These are phyloP conservation scores for Diaporthe ampelina DNA, from an alignment of 2,329 filamentous ascomycete genomes.

Conservation along the genomic window DNA sequence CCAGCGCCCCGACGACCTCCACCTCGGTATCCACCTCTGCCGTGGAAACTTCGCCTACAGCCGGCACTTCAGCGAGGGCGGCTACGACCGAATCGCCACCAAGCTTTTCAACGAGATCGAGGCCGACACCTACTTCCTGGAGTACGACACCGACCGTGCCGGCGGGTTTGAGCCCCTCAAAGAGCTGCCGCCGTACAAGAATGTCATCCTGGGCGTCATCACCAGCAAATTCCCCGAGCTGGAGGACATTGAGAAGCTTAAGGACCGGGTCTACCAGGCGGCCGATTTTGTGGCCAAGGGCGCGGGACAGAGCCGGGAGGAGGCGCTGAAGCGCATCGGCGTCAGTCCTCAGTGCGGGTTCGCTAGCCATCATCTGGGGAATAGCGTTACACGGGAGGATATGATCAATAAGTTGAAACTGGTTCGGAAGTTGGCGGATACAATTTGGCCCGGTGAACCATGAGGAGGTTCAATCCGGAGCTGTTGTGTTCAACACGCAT, in stretches of 20 bases:
- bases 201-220: conserved; percentile 72
- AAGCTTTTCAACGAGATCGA: conserved; percentile 70
- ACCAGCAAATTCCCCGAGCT: conserved; percentile 72
- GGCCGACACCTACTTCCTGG: conserved; percentile 65
- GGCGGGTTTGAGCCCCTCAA: conserved; percentile 74
- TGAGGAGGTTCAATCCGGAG: conserved; percentile 28
- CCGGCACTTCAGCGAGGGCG: conserved; percentile 74
- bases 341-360: conserved; percentile 80
- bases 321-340: conserved; percentile 75
- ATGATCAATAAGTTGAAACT: conserved; percentile 80
- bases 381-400: conserved; percentile 74
- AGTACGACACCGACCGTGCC: conserved; percentile 68
- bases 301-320: conserved; percentile 70
- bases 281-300: conserved; percentile 78
- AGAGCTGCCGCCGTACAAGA: conserved; percentile 71
- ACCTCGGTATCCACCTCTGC: conserved; percentile 79
- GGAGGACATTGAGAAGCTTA: conserved; percentile 69
- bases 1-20: conserved; percentile 73
- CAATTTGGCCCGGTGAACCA: conserved; percentile 67
- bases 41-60: conserved; percentile 73
- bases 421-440: conserved; percentile 75
- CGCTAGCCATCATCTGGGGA: conserved; percentile 78
- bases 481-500: not conserved
- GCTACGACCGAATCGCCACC: conserved; percentile 73
- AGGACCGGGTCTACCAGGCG: conserved; percentile 66